Percentiles rank a stretch among this genome's conserved stretches.
phyloP scores from a whole-genome alignment of 2,329 filamentous ascomycete genomes.

The Paradendryphiella salina region DNA sequence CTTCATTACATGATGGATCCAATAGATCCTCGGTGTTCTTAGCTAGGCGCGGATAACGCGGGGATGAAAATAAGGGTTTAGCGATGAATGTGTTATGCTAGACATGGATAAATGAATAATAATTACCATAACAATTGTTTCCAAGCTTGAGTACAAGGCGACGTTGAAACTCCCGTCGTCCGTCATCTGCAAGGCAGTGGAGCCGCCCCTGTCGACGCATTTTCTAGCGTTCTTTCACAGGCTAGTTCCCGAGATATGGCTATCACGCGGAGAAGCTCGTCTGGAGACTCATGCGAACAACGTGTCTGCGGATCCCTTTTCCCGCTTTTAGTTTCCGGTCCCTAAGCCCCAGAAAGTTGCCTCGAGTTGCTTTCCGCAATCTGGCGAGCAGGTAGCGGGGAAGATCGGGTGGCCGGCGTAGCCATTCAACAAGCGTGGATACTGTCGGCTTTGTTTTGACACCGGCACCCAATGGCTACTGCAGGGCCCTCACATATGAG shows the following conservation, averaged over 20 bases:
- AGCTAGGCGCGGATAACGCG: slow-evolving; percentile 12
- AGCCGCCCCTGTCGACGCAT: slow-evolving; percentile 27
- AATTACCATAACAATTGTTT: slow-evolving; percentile 20
- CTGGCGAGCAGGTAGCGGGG: slow-evolving; percentile 4
- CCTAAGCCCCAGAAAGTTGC: background rate
- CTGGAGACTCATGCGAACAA: slow-evolving; percentile 1
- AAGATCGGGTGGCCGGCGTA: slow-evolving; percentile 4
- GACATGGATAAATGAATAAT: slow-evolving; percentile 36
- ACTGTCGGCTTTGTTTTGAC: slow-evolving; percentile 2
- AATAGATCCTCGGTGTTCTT: slow-evolving; percentile 5
- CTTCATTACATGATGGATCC: slow-evolving; percentile 8
- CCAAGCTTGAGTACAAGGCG: background rate
- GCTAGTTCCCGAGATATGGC: slow-evolving; percentile 27
- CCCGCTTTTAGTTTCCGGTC: slow-evolving; percentile 1
- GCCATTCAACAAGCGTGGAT: background rate
- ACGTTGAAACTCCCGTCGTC: slow-evolving; percentile 17
- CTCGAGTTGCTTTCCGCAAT: background rate
- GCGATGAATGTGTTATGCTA: slow-evolving; percentile 28
- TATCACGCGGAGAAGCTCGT: slow-evolving; percentile 5
- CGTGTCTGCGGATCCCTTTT: slow-evolving; percentile 5
- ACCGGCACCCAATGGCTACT: background rate
- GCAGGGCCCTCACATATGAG: background rate
- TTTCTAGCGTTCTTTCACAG: slow-evolving; percentile 25
- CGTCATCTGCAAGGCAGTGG: slow-evolving; percentile 14
- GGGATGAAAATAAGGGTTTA: slow-evolving; percentile 23